Conservation (phyloP, 805 yeast species). For the Wickerhamomyces silvicola region DNA sequence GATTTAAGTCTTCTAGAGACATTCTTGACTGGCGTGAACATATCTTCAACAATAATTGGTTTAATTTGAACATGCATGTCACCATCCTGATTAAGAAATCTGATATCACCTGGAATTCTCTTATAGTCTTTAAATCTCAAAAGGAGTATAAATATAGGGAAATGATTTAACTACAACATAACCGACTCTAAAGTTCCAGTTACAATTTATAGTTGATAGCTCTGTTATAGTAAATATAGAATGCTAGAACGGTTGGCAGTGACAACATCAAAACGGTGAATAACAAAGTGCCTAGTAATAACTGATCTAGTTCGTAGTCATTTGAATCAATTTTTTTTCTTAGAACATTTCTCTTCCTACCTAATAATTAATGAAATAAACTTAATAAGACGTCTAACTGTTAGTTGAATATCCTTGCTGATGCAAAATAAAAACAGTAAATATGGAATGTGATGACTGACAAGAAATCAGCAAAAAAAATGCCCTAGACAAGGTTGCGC, state of each 20-base stretch:
- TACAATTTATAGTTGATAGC: slow-evolving; percentile 39
- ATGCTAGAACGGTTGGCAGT: slow-evolving; percentile 82
- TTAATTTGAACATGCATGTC: slow-evolving; percentile 31
- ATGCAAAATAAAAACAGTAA: slow-evolving; percentile 68
- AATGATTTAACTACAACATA: slow-evolving; percentile 66
- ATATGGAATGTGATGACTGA: slow-evolving; percentile 65
- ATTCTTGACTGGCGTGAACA: slow-evolving; percentile 43
- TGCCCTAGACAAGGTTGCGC: slow-evolving; percentile 67
- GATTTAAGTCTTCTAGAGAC: slow-evolving; percentile 33
- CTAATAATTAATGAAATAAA: slow-evolving; percentile 78
- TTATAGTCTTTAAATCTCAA: slow-evolving; percentile 74
- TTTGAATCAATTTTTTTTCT: slow-evolving; percentile 83
- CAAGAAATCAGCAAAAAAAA: slow-evolving; percentile 56
- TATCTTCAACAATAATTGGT: slow-evolving; percentile 36
- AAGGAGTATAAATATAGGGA: slow-evolving; percentile 80
- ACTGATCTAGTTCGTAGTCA: slow-evolving; percentile 78
- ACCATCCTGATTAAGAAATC: slow-evolving; percentile 15
- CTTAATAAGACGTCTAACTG: slow-evolving; percentile 65
- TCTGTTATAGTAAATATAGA: slow-evolving; percentile 68
- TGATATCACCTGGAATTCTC: slow-evolving; percentile 58
- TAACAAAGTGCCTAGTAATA: slow-evolving; percentile 80
- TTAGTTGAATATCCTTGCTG: slow-evolving; percentile 73
- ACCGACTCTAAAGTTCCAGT: slow-evolving; percentile 50
- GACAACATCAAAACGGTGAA: slow-evolving; percentile 75
- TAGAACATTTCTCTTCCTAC: slow-evolving; percentile 78